phyloP scores from a whole-genome alignment of 2,329 filamentous ascomycete genomes.

The Trichoderma polysporum region DNA sequence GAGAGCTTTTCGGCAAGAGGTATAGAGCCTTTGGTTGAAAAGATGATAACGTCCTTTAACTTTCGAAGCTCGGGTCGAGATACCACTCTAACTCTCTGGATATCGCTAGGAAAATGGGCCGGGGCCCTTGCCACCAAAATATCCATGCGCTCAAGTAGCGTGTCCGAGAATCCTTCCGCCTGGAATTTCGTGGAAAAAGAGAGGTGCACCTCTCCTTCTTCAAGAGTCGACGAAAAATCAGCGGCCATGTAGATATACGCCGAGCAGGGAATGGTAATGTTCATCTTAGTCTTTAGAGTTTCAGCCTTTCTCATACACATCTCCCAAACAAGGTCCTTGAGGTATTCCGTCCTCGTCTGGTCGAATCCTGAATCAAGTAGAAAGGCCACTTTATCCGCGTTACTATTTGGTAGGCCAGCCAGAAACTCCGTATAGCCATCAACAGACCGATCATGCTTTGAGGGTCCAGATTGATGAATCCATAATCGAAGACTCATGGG shows the following conservation, averaged over 20 bases:
- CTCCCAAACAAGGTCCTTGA: slow-evolving; percentile 48
- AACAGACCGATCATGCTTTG: slow-evolving; percentile 39
- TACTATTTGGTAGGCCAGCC: slow-evolving; percentile 50
- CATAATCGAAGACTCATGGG: slow-evolving; percentile 54
- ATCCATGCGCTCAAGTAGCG: slow-evolving; percentile 55
- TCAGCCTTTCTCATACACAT: slow-evolving; percentile 55
- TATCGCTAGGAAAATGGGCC: slow-evolving; percentile 67
- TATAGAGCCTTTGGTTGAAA: slow-evolving; percentile 60
- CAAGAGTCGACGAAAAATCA: slow-evolving; percentile 61
- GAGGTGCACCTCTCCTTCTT: slow-evolving; percentile 66
- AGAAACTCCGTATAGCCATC: slow-evolving; percentile 43
- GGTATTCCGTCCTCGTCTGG: slow-evolving; percentile 45
- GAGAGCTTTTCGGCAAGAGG: slow-evolving; percentile 70
- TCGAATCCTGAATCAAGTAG: slow-evolving; percentile 63
- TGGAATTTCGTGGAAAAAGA: slow-evolving; percentile 67
- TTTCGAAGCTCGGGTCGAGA: slow-evolving; percentile 61
- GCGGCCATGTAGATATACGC: slow-evolving; percentile 66
- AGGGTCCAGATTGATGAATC: slow-evolving; percentile 44
- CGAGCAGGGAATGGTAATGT: slow-evolving; percentile 60
- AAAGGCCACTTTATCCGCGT: slow-evolving; percentile 52
- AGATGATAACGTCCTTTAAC: slow-evolving; percentile 78
- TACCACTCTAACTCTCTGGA: slow-evolving; percentile 65
- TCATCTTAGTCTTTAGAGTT: slow-evolving; percentile 54
- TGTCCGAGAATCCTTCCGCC: slow-evolving; percentile 52
- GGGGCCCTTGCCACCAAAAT: slow-evolving; percentile 69